phyloP scores from a whole-genome alignment of 768 basidiomycete species.

The Kwoniella botswanensis region DNA sequence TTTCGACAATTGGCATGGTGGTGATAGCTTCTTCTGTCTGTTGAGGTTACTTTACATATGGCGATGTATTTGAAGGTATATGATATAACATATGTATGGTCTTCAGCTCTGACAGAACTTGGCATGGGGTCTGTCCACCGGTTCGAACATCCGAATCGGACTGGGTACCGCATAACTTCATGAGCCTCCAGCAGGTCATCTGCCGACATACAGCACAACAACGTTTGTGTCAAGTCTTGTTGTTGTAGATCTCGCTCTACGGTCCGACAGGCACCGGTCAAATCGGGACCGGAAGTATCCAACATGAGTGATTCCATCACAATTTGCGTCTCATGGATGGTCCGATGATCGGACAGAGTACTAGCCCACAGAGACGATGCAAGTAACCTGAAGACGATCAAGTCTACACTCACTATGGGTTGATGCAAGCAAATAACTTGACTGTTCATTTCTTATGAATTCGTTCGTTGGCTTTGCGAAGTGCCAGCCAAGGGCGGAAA shows the following conservation, averaged over 20 bases:
- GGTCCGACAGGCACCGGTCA: constrained; percentile 16
- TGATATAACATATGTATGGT: too few relatives aligned
- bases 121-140: neutral
- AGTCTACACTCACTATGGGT: too few relatives aligned
- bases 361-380: neutral
- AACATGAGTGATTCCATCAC: neutral
- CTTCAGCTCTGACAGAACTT: neutral
- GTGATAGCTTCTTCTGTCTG: neutral
- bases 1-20: constrained; percentile 44
- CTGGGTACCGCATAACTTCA: neutral
- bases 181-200: too few relatives aligned
- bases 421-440: too few relatives aligned
- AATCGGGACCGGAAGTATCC: neutral
- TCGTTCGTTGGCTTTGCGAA: too few relatives aligned
- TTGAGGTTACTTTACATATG: neutral
- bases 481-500: too few relatives aligned
- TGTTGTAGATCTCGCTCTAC: neutral
- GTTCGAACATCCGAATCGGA: neutral
- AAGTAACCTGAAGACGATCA: too few relatives aligned
- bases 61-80: too few relatives aligned
- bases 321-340: neutral
- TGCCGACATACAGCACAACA: too few relatives aligned
- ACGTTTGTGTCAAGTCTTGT: neutral
- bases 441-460: too few relatives aligned
- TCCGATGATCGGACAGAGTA: neutral